phyloP scores from a whole-genome alignment of 371 early-diverging fungal genomes.

The Coemansia sp. region DNA sequence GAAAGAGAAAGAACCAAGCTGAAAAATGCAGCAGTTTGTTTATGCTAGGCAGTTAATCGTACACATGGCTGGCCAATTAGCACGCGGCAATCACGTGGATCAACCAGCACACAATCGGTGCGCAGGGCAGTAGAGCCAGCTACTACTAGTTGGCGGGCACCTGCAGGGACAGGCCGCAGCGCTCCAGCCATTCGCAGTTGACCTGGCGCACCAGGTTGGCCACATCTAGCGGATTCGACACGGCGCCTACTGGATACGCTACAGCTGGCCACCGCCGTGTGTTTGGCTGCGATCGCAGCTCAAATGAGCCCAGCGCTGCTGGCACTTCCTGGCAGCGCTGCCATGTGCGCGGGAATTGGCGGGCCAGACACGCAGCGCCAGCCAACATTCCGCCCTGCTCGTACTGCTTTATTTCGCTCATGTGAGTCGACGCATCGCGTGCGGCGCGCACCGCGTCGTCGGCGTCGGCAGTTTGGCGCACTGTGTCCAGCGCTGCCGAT shows the following conservation, averaged over 20 bases:
- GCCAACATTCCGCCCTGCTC: constrained; percentile 24
- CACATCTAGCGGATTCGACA: constrained; percentile 45
- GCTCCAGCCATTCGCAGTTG: constrained; percentile 35
- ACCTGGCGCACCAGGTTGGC: constrained; percentile 48
- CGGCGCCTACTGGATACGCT: constrained; percentile 42
- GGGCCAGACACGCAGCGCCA: constrained; percentile 18
- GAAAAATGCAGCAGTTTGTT: background rate
- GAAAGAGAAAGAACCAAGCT: background rate
- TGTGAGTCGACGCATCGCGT: constrained; percentile 15
- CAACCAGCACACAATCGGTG: background rate
- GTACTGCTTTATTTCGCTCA: constrained; percentile 27
- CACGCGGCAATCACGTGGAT: background rate
- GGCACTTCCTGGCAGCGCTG: constrained; percentile 23
- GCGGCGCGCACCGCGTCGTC: background rate
- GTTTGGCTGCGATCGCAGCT: constrained; percentile 33
- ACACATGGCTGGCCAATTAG: background rate
- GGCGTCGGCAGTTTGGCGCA: background rate
- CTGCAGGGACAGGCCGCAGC: constrained; percentile 25
- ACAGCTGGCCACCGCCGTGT: constrained; percentile 37
- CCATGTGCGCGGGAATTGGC: constrained; percentile 43
- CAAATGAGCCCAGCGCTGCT: constrained; percentile 8
- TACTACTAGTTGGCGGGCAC: constrained; percentile 13
- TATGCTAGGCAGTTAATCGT: background rate
- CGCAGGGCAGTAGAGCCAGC: background rate
- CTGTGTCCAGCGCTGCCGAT: constrained; percentile 11